Conservation (phyloP, 2,329 filamentous ascomycete genomes). For the Aspergillus hiratsukae region DNA sequence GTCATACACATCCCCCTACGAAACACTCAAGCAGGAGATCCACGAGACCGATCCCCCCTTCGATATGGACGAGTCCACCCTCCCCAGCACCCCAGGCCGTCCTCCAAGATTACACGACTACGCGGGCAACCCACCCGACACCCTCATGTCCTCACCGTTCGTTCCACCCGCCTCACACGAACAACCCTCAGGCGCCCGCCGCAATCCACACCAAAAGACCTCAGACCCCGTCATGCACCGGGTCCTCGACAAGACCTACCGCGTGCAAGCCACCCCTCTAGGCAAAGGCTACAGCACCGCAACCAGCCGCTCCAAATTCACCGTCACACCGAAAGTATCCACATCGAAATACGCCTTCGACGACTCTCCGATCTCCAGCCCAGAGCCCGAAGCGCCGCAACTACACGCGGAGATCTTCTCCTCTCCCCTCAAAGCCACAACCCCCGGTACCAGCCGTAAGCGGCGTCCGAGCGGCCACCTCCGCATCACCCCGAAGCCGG, state of each 20-base stretch:
- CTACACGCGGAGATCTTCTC: constrained; percentile 81
- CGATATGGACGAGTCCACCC: constrained; percentile 30
- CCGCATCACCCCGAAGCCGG: constrained; percentile 60
- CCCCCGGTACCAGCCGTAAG: constrained; percentile 40
- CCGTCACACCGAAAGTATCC: constrained; percentile 27
- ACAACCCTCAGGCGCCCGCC: constrained; percentile 36
- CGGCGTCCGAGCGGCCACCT: constrained; percentile 37
- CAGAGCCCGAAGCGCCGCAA: constrained; percentile 75
- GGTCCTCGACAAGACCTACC: constrained; percentile 92
- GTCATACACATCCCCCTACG: constrained; percentile 71
- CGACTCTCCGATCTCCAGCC: constrained; percentile 63
- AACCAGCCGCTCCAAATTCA: constrained; percentile 29
- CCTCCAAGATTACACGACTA: constrained; percentile 11
- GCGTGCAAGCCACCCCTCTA: constrained; percentile 85
- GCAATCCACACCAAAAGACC: constrained; percentile 35
- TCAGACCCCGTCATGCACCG: constrained; percentile 78
- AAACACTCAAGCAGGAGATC: constrained; percentile 65
- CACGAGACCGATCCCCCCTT: constrained; percentile 40
- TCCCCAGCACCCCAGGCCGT: constrained; percentile 35
- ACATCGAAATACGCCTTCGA: constrained; percentile 27
- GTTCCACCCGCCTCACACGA: constrained; percentile 48
- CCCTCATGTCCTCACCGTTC: constrained; percentile 56
- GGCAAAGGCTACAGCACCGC: constrained; percentile 43
- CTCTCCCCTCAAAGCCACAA: constrained; percentile 57
- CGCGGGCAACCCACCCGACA: constrained; percentile 55